Evolutionary conservation across 495 filamentous ascomycete genomes (phyloP), one percentile per base, ranked within the genome.

Genomic region (Penicillium diatomitis): DNA sequence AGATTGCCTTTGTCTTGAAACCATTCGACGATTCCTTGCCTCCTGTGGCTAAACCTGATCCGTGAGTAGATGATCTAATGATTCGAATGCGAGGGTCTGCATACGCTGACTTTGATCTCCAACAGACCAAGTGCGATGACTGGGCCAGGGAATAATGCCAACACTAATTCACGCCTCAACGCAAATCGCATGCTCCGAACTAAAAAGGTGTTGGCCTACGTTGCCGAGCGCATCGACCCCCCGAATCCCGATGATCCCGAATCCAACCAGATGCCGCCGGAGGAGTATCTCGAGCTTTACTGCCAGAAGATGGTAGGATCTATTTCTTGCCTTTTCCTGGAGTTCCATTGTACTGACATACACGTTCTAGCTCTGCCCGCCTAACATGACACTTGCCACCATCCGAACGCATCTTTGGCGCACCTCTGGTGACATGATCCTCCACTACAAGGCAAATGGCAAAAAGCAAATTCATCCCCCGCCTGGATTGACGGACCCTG

Each of bases 131-230:
- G 55, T 40, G 29, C 49, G 34, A 69, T 53, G 11, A 56, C 54
- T 27, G 54, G 50, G 3, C 60, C 57, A 29, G 12, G 9, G 20
- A 63, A 49, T 42, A 44, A 38, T 45, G 63, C 59, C 37, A 59
- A 54, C 56, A 82, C 84, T 34, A 92, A 88, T 54, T 86, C 88
- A 43, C 81, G 92, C 31, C 76, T 98, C 49, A 98, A 97, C 62
- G 92, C 92, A 31, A 98, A 97, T 60, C 77, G 92, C 31, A 97
- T 98, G 94, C 76, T 98, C 31, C 79, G 92, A 39, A 86, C 90
- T 3, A 91, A 88, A 71, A 98, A 97, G 73, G 88, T 98, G n/a
- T 66, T 95, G 34, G 82, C 80, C 1, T 98, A 98, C 56, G 83
- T 97, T 5, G 85, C 89, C 2, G 92, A 98, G 63, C 77, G 88